These are phyloP conservation scores for Fusarium tupiense DNA, from an alignment of 2,329 filamentous ascomycete species.

Conservation along the genomic window DNA sequence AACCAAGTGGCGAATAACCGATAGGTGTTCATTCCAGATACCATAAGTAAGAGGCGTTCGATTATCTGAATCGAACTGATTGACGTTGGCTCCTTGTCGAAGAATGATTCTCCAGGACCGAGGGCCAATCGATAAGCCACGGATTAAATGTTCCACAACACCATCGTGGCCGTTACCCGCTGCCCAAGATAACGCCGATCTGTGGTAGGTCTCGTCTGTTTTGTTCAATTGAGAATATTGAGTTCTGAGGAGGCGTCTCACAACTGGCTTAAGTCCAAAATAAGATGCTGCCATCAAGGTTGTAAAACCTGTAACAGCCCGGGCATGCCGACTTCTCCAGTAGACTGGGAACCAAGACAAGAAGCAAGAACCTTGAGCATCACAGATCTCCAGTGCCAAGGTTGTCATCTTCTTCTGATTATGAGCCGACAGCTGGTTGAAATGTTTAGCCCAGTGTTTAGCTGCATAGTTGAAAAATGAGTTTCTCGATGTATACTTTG, in stretches of 20 bases:
- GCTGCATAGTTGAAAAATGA: neutral
- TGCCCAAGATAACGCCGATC: neutral
- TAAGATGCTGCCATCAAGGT: neutral
- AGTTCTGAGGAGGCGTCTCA: neutral
- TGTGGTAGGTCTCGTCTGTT: neutral
- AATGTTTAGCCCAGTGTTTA: neutral
- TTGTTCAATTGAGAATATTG: neutral
- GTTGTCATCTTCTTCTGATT: neutral
- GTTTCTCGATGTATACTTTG: neutral
- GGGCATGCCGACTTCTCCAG: neutral
- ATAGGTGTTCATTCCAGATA: neutral
- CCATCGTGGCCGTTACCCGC: neutral
- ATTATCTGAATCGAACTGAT: neutral
- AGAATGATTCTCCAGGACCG: neutral
- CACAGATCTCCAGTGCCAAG: neutral
- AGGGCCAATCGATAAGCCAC: neutral
- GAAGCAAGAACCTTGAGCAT: neutral
- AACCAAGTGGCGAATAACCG: neutral
- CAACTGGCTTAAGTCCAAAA: neutral
- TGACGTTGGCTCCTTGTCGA: neutral
- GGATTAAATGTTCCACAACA: neutral
- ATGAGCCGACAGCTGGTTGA: fast-evolving
- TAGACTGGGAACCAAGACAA: neutral
- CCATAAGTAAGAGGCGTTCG: neutral
- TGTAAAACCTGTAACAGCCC: fast-evolving